Conservation (phyloP, 345 rosid genomes). For the Linum trigynum region DNA sequence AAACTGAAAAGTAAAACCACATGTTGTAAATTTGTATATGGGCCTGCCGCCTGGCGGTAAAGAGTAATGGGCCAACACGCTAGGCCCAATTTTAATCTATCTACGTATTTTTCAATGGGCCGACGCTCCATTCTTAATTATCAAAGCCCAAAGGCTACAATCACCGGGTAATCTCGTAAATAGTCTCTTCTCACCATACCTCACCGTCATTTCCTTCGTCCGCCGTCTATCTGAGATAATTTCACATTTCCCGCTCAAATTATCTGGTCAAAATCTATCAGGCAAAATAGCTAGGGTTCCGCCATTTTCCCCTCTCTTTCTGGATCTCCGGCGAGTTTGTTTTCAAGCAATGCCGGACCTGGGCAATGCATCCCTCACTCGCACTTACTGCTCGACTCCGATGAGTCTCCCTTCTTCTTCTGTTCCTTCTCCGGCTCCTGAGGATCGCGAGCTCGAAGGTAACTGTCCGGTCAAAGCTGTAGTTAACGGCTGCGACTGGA, state of each 20-base stretch:
- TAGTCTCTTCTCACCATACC: background rate
- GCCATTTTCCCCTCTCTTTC: background rate
- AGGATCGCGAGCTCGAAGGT: constrained; percentile 11
- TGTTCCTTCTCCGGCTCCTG: background rate
- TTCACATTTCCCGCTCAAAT: constrained; percentile 11
- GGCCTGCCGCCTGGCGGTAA: no score
- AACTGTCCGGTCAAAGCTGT: constrained; percentile 17
- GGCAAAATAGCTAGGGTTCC: background rate
- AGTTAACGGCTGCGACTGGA: constrained; percentile 20
- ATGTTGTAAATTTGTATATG: no score
- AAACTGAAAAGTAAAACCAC: no score
- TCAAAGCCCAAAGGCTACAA: no score
- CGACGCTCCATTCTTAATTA: no score
- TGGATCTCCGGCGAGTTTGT: background rate
- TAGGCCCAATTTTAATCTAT: no score
- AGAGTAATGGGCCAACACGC: no score
- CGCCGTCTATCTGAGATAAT: background rate
- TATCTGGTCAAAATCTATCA: no score
- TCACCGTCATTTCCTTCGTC: background rate
- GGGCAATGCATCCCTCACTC: constrained; percentile 32
- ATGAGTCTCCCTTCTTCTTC: constrained; percentile 14
- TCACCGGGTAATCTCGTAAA: no score
- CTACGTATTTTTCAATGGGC: no score
- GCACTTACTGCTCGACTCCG: constrained; percentile 32
- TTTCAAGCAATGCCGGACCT: constrained; percentile 49